Percentiles rank a stretch among this genome's conserved stretches.
These are phyloP conservation scores for Fusarium compactum DNA, from an alignment of 2,329 filamentous ascomycete genomes.

Conservation along the genomic window DNA sequence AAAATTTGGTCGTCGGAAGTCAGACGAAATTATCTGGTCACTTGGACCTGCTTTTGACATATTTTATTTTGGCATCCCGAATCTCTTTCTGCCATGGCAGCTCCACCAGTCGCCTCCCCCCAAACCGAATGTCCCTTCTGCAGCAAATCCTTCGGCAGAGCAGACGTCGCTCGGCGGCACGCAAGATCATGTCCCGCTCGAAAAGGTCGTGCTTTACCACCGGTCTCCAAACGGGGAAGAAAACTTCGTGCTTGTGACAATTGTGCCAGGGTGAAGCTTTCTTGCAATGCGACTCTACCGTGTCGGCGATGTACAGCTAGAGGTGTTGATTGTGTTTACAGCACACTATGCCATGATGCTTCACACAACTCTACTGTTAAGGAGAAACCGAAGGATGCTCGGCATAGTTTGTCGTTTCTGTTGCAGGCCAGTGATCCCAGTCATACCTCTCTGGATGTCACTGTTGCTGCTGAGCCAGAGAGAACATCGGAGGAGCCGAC, in stretches of 20 bases:
- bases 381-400: not conserved
- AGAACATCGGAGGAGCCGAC: constrained; percentile 3
- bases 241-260: constrained; percentile 30
- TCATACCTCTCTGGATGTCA: constrained; percentile 3
- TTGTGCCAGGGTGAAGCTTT: constrained; percentile 8
- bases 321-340: constrained; percentile 15
- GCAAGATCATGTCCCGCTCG: constrained; percentile 20
- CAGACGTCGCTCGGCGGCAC: constrained; percentile 31
- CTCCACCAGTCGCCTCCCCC: not conserved
- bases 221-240: constrained; percentile 21
- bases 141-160: constrained; percentile 19
- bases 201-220: constrained; percentile 12
- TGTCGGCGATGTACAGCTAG: constrained; percentile 17
- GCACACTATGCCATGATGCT: constrained; percentile 14
- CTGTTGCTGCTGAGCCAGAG: constrained; percentile 23
- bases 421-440: constrained; percentile 16
- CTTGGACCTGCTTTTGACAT: no score
- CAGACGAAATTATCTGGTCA: no score
- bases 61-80: no score
- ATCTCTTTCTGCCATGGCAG: no score
- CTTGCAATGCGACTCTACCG: constrained; percentile 4
- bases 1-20: no score
- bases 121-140: constrained; percentile 29
- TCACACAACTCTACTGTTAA: not conserved
- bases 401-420: constrained; percentile 5